Evolutionary conservation across 1,284 basidiomycete genomes (phyloP).

Genomic region (Mycosarcoma maydis): DNA sequence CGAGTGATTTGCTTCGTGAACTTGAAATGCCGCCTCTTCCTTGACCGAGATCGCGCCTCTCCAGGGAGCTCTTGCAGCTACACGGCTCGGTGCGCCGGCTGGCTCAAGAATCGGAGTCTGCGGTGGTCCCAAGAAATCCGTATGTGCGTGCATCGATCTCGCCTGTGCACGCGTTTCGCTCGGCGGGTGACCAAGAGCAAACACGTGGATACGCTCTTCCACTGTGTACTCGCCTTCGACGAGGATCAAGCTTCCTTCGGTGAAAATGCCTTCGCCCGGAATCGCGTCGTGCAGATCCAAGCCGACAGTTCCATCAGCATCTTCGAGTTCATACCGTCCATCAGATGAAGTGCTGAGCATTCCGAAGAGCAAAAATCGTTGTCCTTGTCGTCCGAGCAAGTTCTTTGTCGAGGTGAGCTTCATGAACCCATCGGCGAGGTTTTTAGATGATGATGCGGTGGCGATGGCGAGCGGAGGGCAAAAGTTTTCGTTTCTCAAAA

Average conservation of each 20-base stretch:
- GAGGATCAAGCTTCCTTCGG: conserved; percentile 92
- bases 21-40: conserved; percentile 79
- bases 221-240: conserved; percentile 97
- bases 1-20: conserved; percentile 63
- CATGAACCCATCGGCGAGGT: conserved; percentile 50
- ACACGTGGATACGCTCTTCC: conserved; percentile 84
- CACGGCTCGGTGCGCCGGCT: conserved; percentile 3
- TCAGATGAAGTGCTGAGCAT: conserved; percentile 90
- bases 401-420: conserved; percentile 94
- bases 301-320: conserved; percentile 88
- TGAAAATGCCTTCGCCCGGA: conserved; percentile 94
- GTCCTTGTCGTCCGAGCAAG: conserved; percentile 86
- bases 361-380: conserved; percentile 91
- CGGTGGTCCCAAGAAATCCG: conserved; percentile 78
- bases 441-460: conserved; percentile 6
- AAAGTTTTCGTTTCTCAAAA: conserved; percentile 65
- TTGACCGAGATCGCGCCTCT: conserved; percentile 82
- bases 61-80: conserved; percentile 10
- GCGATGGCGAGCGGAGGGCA: conserved; percentile 57
- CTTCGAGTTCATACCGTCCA: conserved; percentile 89
- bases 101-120: conserved; percentile 15
- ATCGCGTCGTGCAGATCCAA: conserved; percentile 84
- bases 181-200: conserved; percentile 96
- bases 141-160: conserved; percentile 31
- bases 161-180: conserved; percentile 55